phyloP scores from a whole-genome alignment of 768 basidiomycete species.

The Suillus spraguei region DNA sequence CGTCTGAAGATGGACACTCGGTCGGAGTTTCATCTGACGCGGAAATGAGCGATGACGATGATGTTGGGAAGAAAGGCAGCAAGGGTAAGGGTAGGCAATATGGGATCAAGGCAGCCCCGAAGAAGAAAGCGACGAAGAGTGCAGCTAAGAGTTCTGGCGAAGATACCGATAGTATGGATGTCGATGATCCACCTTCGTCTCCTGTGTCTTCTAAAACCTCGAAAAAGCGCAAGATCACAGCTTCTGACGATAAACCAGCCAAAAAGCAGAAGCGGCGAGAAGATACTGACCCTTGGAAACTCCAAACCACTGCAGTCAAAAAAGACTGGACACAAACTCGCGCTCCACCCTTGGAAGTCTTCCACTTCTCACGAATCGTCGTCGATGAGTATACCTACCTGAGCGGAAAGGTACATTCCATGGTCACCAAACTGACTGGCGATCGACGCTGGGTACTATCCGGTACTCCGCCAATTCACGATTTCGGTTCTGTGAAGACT shows the following conservation, averaged over 20 bases:
- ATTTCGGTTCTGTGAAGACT: conserved; percentile 88
- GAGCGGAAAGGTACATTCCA: conserved; percentile 74
- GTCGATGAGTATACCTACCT: conserved; percentile 96
- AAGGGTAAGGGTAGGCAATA: conserved; percentile 20
- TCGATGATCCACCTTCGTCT: conserved; percentile 48
- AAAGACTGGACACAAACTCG: conserved; percentile 80
- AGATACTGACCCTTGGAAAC: conserved; percentile 76
- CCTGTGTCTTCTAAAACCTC: conserved; percentile 38
- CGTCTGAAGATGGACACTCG: conserved; percentile 33
- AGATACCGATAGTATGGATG: conserved; percentile 55
- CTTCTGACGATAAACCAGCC: conserved; percentile 34
- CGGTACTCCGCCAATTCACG: conserved; percentile 91
- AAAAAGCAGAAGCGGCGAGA: conserved; percentile 68
- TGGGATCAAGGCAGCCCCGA: conserved; percentile 20
- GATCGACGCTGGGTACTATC: conserved; percentile 94
- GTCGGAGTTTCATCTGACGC: conserved; percentile 26
- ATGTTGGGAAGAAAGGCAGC: conserved; percentile 26
- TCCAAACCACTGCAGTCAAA: conserved; percentile 60
- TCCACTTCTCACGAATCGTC: conserved; percentile 87
- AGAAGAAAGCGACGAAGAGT: conserved; percentile 36
- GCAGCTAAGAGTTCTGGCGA: conserved; percentile 29
- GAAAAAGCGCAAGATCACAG: conserved; percentile 47
- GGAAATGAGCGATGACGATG: conserved; percentile 24
- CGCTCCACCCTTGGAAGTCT: conserved; percentile 87
- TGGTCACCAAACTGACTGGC: conserved; percentile 76